These are phyloP conservation scores for Cryptococcus sp. DNA, from an alignment of 1,284 basidiomycete species.

Conservation along the genomic window DNA sequence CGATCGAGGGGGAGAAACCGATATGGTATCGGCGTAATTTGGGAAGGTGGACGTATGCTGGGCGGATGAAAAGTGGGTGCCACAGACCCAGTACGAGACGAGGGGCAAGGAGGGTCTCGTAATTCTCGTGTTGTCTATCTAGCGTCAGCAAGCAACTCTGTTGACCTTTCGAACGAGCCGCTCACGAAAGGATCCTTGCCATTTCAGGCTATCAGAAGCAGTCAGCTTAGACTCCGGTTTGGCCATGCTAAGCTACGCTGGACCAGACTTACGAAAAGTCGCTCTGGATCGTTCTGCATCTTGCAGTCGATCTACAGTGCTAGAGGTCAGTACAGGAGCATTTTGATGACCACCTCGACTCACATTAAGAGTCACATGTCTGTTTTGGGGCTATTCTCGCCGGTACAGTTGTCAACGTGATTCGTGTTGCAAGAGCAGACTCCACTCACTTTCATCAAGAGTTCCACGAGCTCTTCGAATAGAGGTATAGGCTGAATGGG, in stretches of 20 bases:
- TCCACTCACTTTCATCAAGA: constrained; percentile 69
- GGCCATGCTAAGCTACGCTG: neutral
- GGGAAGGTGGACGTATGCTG: constrained; percentile 75
- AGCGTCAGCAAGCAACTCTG: neutral
- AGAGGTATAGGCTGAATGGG: constrained; percentile 86
- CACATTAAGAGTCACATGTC: constrained; percentile 77
- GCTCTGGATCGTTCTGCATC: constrained; percentile 85
- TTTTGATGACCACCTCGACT: constrained; percentile 17
- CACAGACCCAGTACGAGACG: constrained; percentile 83
- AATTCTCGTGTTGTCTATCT: constrained; percentile 63
- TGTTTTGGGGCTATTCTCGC: constrained; percentile 70
- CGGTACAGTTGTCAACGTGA: neutral
- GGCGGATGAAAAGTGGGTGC: constrained; percentile 87
- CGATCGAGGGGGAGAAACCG: constrained; percentile 68
- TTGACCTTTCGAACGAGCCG: neutral
- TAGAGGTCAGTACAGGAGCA: neutral
- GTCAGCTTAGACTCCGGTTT: constrained; percentile 1
- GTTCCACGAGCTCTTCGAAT: constrained; percentile 73
- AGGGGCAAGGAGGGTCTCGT: constrained; percentile 79
- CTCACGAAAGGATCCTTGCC: constrained; percentile 67
- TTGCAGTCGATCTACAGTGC: constrained; percentile 75
- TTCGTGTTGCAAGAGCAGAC: neutral
- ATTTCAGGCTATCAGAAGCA: constrained; percentile 64
- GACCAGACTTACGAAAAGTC: constrained; percentile 65
- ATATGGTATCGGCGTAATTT: constrained; percentile 81